phyloP scores from a whole-genome alignment of 73 alveolate species.

The Paraurostyla sp. region DNA sequence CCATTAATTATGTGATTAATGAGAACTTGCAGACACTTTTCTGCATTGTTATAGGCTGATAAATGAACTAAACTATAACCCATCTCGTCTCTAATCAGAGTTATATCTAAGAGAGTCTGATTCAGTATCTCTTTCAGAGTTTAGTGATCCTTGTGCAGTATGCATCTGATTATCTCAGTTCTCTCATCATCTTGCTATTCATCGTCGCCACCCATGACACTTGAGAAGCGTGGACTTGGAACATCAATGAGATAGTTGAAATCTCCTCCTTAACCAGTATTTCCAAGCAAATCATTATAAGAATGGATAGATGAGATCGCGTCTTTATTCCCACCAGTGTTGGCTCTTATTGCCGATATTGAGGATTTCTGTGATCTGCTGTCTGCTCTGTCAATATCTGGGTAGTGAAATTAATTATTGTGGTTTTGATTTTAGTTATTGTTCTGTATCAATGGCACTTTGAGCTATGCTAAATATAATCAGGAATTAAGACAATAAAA shows the following conservation, averaged over 20 bases:
- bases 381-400: too few species aligned
- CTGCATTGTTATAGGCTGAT: constrained; percentile 36
- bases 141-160: neutral
- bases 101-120: neutral
- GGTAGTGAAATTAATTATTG: too few species aligned
- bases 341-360: neutral
- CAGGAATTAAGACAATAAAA: neutral
- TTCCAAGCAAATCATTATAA: constrained; percentile 1
- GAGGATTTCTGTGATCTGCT: neutral
- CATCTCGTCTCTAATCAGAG: neutral
- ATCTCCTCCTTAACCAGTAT: neutral
- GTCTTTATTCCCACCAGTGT: neutral
- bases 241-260: neutral
- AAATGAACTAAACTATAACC: constrained; percentile 20
- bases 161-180: neutral
- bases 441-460: neutral
- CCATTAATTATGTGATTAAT: neutral
- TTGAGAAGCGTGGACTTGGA: constrained; percentile 6
- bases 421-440: too few species aligned
- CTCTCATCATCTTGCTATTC: neutral
- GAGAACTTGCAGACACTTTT: neutral
- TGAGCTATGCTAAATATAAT: neutral
- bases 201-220: constrained; percentile 2
- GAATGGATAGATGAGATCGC: constrained; percentile 14
- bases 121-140: neutral